Percentiles rank a stretch among this genome's conserved stretches.
Evolutionary conservation across 495 filamentous ascomycete genomes (phyloP).

Genomic region (Aspergillus wentii): DNA sequence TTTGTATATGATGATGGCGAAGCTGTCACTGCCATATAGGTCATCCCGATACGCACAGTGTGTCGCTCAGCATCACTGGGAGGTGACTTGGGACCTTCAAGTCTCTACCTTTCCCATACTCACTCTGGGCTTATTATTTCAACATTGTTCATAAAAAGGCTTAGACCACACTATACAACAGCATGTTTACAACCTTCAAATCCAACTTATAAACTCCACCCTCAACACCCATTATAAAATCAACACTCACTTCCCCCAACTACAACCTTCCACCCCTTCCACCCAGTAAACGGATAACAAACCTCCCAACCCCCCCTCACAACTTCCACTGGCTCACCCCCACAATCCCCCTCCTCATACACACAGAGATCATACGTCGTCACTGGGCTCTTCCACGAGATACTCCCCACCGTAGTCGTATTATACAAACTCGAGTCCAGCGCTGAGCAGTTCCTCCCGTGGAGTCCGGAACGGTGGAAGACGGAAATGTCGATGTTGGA

Average conservation of each 20-base stretch:
- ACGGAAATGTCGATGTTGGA: constrained; percentile 17
- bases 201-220: neutral
- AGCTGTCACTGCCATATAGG: too few relatives aligned
- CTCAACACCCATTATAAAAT: neutral
- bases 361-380: constrained; percentile 19
- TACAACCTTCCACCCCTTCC: constrained; percentile 20
- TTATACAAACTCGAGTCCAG: constrained; percentile 10
- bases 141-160: too few relatives aligned
- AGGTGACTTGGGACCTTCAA: too few relatives aligned
- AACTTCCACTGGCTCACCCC: constrained; percentile 3
- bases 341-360: constrained; percentile 15
- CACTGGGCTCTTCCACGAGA: constrained; percentile 27
- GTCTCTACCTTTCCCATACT: too few relatives aligned
- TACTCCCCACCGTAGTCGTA: constrained; percentile 14
- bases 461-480: constrained; percentile 13
- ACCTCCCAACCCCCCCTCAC: constrained; percentile 26
- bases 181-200: neutral
- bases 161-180: too few relatives aligned
- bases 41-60: too few relatives aligned
- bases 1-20: too few relatives aligned
- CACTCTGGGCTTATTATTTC: too few relatives aligned
- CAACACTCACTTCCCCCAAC: constrained; percentile 12
- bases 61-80: too few relatives aligned
- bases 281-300: constrained; percentile 23
- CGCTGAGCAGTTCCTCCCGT: constrained; percentile 3